Conservation (phyloP, 169 alveolate genomes). For the Plasmodium vivax region DNA sequence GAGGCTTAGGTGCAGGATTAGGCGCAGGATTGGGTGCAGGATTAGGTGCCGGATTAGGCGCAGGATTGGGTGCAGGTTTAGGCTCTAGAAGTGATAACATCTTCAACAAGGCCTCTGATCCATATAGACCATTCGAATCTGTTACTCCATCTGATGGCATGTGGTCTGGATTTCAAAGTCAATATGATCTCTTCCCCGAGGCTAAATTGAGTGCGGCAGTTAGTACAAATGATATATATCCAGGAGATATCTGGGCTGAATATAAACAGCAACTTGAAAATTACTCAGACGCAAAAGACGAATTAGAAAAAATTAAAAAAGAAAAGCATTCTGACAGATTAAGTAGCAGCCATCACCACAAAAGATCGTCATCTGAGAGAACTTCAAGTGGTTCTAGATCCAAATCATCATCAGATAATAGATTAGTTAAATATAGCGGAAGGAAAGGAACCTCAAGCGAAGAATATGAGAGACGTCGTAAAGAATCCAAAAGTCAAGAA, state of each 20-base stretch:
- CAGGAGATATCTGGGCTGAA: background rate
- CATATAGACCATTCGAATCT: background rate
- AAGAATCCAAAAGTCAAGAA: background rate
- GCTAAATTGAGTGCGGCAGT: background rate
- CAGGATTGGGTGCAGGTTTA: background rate
- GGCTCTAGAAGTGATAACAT: background rate
- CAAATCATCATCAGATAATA: background rate
- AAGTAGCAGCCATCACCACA: background rate
- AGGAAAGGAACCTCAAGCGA: background rate
- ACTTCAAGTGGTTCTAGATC: background rate
- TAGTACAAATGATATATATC: background rate
- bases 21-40: no score
- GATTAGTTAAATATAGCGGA: background rate
- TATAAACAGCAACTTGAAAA: background rate
- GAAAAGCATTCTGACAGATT: background rate
- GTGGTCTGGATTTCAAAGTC: background rate
- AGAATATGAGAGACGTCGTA: constrained; percentile 18
- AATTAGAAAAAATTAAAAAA: background rate
- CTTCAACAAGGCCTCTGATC: background rate
- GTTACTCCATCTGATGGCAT: background rate
- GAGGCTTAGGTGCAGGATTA: background rate
- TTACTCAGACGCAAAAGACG: background rate
- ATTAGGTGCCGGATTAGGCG: background rate
- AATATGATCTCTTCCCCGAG: background rate
- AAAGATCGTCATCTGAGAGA: background rate